These are phyloP conservation scores for Lotmaria passim DNA, from an alignment of 208 protist genomes.

Conservation along the genomic window DNA sequence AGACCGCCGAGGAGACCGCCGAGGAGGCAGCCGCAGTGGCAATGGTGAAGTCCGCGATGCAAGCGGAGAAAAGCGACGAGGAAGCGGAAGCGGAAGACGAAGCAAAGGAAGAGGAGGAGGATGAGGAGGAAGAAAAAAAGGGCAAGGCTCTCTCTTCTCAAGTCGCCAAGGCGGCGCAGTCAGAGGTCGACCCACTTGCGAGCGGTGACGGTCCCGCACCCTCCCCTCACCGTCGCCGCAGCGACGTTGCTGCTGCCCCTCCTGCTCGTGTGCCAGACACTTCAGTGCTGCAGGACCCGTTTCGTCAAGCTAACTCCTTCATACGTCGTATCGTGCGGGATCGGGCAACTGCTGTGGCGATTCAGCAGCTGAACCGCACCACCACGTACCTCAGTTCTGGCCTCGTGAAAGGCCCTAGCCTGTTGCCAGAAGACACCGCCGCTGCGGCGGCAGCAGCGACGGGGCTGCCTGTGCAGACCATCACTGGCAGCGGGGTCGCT, in stretches of 20 bases:
- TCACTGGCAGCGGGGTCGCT: neutral
- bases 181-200: too few species aligned
- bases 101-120: neutral
- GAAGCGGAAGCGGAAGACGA: neutral
- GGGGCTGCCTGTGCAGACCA: neutral
- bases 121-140: neutral
- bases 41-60: neutral
- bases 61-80: neutral
- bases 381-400: slow-evolving; percentile 73
- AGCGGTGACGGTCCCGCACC: too few species aligned
- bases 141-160: too few species aligned
- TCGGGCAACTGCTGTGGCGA: slow-evolving; percentile 56
- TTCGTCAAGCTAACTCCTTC: slow-evolving; percentile 38
- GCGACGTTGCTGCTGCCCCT: neutral
- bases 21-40: slow-evolving; percentile 9
- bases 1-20: neutral
- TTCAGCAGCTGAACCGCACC: slow-evolving; percentile 78
- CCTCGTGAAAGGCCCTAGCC: slow-evolving; percentile 49
- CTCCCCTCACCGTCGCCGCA: too few species aligned
- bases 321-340: slow-evolving; percentile 63
- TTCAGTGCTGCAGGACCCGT: slow-evolving; percentile 56
- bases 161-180: too few species aligned
- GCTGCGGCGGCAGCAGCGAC: neutral
- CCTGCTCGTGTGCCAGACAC: slow-evolving; percentile 16
- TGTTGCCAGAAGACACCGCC: slow-evolving; percentile 20